Percentiles rank a stretch among this genome's conserved stretches.
Conservation (phyloP, 169 alveolate species). For the Cryptosporidium parvum region DNA sequence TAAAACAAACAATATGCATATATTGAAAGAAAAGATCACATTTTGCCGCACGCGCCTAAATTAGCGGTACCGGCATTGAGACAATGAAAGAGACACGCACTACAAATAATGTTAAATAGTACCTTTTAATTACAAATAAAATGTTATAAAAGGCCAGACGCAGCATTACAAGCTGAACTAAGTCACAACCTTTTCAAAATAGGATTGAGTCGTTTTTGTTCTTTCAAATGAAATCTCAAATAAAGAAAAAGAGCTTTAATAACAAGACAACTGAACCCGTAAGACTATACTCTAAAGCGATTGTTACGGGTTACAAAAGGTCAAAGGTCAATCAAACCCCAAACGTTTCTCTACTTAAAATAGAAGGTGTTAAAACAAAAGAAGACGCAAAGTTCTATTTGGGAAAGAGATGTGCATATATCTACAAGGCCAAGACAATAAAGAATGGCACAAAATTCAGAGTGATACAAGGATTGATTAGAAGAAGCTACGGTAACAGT, state of each 20-base stretch:
- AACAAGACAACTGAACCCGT: conserved; percentile 86
- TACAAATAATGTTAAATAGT: not conserved
- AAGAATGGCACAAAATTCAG: conserved; percentile 93
- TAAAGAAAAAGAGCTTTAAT: conserved; percentile 35
- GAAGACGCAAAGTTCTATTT: conserved; percentile 95
- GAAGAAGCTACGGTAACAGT: conserved; percentile 97
- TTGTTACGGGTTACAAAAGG: conserved; percentile 93
- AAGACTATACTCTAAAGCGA: conserved; percentile 91
- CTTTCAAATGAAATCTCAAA: conserved; percentile 29
- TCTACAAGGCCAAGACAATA: conserved; percentile 94
- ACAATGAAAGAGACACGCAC: conserved; percentile 64
- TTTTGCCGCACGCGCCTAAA: not conserved
- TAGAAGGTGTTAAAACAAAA: conserved; percentile 95
- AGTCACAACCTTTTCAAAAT: not conserved
- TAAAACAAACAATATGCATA: not conserved
- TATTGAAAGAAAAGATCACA: not conserved
- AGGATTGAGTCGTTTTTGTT: not conserved
- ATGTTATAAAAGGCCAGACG: not conserved
- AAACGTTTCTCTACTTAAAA: conserved; percentile 93
- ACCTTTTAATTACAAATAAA: not conserved
- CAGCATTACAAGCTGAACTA: not conserved
- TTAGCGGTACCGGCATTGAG: conserved; percentile 21
- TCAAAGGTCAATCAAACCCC: conserved; percentile 95
- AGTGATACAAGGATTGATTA: conserved; percentile 98
- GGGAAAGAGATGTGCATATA: conserved; percentile 98